These are phyloP conservation scores for Ilyonectria destructans DNA, from an alignment of 2,329 filamentous ascomycete species.

Conservation along the genomic window DNA sequence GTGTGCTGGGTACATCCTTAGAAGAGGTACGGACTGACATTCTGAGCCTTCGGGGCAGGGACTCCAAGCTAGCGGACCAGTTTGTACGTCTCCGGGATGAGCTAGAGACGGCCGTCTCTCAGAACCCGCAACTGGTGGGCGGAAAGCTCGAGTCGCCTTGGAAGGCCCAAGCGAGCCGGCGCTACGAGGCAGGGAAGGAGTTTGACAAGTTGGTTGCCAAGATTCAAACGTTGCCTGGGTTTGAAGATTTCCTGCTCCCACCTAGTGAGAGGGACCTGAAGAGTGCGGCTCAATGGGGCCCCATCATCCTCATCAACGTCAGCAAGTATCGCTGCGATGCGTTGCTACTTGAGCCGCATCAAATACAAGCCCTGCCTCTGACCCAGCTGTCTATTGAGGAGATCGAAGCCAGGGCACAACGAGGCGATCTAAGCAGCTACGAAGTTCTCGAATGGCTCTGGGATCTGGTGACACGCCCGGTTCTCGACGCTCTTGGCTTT, in stretches of 20 bases:
- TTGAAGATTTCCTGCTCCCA: not conserved
- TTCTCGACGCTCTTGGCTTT: not conserved
- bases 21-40: constrained; percentile 15
- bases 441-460: not conserved
- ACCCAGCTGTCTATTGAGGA: no score
- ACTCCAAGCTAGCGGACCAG: not conserved
- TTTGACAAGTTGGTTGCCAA: constrained; percentile 29
- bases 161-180: not conserved
- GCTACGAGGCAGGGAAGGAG: not conserved
- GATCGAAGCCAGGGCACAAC: no score
- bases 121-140: no score
- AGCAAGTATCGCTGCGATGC: not conserved
- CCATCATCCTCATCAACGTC: not conserved
- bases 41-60: not conserved
- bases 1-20: constrained; percentile 12
- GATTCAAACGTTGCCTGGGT: not conserved
- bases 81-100: not conserved
- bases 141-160: not conserved
- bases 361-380: not conserved
- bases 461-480: not conserved
- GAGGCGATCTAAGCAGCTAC: not conserved
- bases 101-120: not conserved
- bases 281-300: no score
- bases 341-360: not conserved
- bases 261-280: not conserved